Conservation (phyloP, 352 stramenopile genomes). For the Albugo laibachii region DNA sequence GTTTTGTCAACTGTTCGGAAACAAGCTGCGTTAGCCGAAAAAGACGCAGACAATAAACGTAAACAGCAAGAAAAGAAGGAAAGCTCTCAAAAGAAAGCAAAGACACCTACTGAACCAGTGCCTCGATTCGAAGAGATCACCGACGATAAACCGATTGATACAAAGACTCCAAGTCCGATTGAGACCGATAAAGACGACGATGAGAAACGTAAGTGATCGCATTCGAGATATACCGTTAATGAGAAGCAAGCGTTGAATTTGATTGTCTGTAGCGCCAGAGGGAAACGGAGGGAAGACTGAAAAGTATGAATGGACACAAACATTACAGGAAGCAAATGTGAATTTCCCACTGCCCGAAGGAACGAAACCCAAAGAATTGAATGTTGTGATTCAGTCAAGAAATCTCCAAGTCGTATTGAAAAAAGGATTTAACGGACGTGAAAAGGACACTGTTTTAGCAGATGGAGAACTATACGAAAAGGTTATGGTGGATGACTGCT, state of each 20-base stretch:
- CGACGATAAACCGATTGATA: slow-evolving; percentile 18
- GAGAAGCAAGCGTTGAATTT: background rate
- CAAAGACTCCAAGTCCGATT: slow-evolving; percentile 11
- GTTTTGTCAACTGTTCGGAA: slow-evolving; percentile 84
- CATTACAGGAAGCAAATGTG: slow-evolving; percentile 88
- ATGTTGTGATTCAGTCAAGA: slow-evolving; percentile 81
- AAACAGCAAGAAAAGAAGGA: slow-evolving; percentile 65
- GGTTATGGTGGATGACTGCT: slow-evolving; percentile 96
- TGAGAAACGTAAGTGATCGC: slow-evolving; percentile 24
- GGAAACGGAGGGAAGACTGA: slow-evolving; percentile 86
- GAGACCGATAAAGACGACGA: slow-evolving; percentile 36
- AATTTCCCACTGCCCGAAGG: slow-evolving; percentile 82
- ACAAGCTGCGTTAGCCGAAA: slow-evolving; percentile 73
- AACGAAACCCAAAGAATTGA: slow-evolving; percentile 86
- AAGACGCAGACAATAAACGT: slow-evolving; percentile 56
- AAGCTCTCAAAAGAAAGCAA: slow-evolving; percentile 21
- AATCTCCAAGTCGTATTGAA: slow-evolving; percentile 84
- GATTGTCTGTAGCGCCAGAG: slow-evolving; percentile 28
- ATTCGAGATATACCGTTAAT: background rate
- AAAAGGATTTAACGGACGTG: slow-evolving; percentile 6
- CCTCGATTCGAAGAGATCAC: slow-evolving; percentile 69
- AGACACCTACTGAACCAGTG: slow-evolving; percentile 21
- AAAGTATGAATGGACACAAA: slow-evolving; percentile 97
- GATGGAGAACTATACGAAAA: slow-evolving; percentile 88
- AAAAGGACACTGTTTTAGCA: slow-evolving; percentile 22